Conservation (phyloP, 2,329 filamentous ascomycete species). For the Trichoderma breve region DNA sequence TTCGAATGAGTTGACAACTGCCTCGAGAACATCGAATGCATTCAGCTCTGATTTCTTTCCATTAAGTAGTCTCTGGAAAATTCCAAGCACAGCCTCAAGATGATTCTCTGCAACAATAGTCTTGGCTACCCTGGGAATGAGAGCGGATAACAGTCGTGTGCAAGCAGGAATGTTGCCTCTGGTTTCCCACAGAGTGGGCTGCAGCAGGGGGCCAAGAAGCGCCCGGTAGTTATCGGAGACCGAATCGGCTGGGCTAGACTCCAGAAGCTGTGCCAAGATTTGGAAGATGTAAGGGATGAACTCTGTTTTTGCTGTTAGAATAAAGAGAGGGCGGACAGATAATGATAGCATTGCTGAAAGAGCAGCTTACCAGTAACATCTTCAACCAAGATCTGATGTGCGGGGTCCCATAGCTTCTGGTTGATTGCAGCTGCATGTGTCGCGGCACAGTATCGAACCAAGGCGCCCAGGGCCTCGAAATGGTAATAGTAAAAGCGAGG, state of each 20-base stretch:
- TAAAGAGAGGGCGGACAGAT: not conserved
- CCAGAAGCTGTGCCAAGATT: constrained; percentile 84
- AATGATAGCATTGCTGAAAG: not conserved
- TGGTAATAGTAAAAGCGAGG: constrained; percentile 98
- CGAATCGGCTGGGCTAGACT: constrained; percentile 75
- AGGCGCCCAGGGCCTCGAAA: constrained; percentile 88
- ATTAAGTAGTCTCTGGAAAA: constrained; percentile 86
- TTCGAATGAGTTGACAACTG: constrained; percentile 70
- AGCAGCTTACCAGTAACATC: constrained; percentile 68
- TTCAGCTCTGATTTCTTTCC: constrained; percentile 82
- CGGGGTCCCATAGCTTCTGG: constrained; percentile 76
- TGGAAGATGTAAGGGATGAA: constrained; percentile 98
- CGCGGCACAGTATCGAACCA: constrained; percentile 68
- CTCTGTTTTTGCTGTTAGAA: constrained; percentile 51
- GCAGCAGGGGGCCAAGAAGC: constrained; percentile 74
- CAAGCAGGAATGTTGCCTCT: constrained; percentile 91
- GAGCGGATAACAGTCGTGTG: constrained; percentile 76
- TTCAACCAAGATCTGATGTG: constrained; percentile 74
- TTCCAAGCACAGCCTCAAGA: constrained; percentile 83
- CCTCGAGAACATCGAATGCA: constrained; percentile 87
- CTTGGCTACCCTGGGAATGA: constrained; percentile 73
- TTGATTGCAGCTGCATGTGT: constrained; percentile 73
- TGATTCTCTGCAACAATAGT: constrained; percentile 77
- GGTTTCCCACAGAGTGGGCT: constrained; percentile 83
- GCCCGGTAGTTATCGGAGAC: constrained; percentile 79